Evolutionary conservation across 1,284 basidiomycete genomes (phyloP), one percentile per base, ranked within the genome.

Genomic region (Fomitopsis schrenkii): DNA sequence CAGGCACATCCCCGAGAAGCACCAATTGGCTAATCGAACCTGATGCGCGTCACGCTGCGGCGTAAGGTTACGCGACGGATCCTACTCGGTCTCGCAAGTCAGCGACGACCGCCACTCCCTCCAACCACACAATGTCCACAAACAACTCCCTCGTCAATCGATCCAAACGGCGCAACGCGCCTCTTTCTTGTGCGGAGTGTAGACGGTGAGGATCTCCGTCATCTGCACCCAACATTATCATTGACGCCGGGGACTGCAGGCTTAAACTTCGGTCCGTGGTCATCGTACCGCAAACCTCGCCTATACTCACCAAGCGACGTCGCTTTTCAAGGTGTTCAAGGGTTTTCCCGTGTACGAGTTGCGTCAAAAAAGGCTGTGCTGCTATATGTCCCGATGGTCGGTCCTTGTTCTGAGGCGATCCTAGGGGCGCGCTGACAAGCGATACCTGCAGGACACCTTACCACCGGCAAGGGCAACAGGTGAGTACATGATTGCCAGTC

Each of bases 391-490:
- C 85, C 6, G 80, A 86, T 66, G 84, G 84, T 85, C 58, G 28
- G 74, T 63, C 60, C 61, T 59, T 55, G 55, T 57, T 42, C 50
- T 56, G 35, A 28, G 58, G 56, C 53, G 26, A 55, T 45, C 48
- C 58, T 45, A 2, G 19, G 52, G n/a, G 35, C 12, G 15, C 53
- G 15, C 53, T 40, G 26, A 52, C 42, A 46, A 58, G 17, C 48
- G 30, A 59, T 53, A 52, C 46, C 12, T 17, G 55, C 69, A 87
- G 86, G 84, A 17, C 86, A 85, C 45, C 77, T 89, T 54, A 88
- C 86, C 7, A 88, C 87, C n/a, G 86, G 87, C 59, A 88, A 86
- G 70, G 87, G 87, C 19, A 89, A 88, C 70, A 77, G 86, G 85
- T 86, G 68, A 46, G 66, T 50, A 46, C 22, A 59, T 40, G 58